Evolutionary conservation across 257 asterid species (phyloP).

Genomic region (Nyctanthes arbortristis): DNA sequence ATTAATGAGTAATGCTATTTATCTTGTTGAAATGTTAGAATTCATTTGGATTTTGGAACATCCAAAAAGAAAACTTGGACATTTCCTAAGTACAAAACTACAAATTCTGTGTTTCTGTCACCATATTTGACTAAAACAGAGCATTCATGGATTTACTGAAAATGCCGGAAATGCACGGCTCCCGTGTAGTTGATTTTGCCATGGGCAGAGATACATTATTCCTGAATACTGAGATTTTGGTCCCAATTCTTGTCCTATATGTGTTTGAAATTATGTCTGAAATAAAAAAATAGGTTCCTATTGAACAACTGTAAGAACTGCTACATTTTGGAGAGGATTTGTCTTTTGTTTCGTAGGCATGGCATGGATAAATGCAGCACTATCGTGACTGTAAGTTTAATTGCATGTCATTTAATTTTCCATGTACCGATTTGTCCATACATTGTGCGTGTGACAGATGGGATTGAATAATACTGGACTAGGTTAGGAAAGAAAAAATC

Average conservation of each 20-base stretch:
- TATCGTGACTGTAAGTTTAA: slow-evolving; percentile 13
- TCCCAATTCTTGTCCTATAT: background rate
- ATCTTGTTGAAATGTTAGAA: background rate
- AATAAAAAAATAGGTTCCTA: background rate
- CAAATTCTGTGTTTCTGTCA: no score
- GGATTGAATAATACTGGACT: no score
- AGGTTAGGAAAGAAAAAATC: no score
- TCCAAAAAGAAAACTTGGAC: no score
- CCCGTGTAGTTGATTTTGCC: background rate
- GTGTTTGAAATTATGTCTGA: background rate
- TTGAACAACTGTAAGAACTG: background rate
- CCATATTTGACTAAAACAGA: no score
- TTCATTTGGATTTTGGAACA: no score
- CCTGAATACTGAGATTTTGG: background rate
- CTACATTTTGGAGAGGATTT: background rate
- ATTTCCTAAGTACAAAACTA: no score
- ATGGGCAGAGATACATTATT: background rate
- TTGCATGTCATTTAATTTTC: slow-evolving; percentile 12
- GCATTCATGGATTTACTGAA: no score
- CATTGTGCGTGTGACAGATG: no score
- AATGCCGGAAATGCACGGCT: background rate
- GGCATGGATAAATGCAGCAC: slow-evolving; percentile 8
- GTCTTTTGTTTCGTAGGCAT: slow-evolving; percentile 11
- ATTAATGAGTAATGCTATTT: background rate
- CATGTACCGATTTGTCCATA: slow-evolving; percentile 9